Evolutionary conservation across 2,329 filamentous ascomycete genomes (phyloP).

Genomic region (Penicillium sp.): DNA sequence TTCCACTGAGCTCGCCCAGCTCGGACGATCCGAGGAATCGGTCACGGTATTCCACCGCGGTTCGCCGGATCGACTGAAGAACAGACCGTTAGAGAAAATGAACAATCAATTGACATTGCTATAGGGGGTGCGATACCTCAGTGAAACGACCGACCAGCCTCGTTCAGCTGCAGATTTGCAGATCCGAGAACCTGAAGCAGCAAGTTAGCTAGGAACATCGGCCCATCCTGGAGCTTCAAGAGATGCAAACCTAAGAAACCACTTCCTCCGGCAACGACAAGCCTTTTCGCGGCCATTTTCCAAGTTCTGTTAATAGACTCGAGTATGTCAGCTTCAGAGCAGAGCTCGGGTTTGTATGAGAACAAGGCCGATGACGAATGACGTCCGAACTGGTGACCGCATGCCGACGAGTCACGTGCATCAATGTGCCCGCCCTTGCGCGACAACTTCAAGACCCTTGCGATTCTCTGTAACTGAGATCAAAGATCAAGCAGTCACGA

Average conservation of each 20-base stretch:
- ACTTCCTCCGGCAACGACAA: slow-evolving; percentile 91
- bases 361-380: not conserved
- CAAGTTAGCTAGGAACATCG: slow-evolving; percentile 18
- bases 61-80: slow-evolving; percentile 78
- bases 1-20: slow-evolving; percentile 80
- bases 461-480: not conserved
- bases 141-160: slow-evolving; percentile 89
- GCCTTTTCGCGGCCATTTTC: slow-evolving; percentile 66
- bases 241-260: slow-evolving; percentile 73
- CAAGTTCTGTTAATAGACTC: slow-evolving; percentile 14
- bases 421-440: slow-evolving; percentile 9
- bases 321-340: no score
- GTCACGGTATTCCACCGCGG: slow-evolving; percentile 83
- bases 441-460: not conserved
- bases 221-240: not conserved
- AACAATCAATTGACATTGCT: not conserved
- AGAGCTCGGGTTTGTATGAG: not conserved
- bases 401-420: slow-evolving; percentile 32
- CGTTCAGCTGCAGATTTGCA: slow-evolving; percentile 85
- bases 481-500: slow-evolving; percentile 29
- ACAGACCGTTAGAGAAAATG: slow-evolving; percentile 10
- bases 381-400: slow-evolving; percentile 15
- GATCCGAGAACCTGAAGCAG: slow-evolving; percentile 68
- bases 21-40: slow-evolving; percentile 69
- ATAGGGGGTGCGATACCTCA: slow-evolving; percentile 66